Conservation (phyloP, 305 asterid genomes). For the Euphrasia arctica region DNA sequence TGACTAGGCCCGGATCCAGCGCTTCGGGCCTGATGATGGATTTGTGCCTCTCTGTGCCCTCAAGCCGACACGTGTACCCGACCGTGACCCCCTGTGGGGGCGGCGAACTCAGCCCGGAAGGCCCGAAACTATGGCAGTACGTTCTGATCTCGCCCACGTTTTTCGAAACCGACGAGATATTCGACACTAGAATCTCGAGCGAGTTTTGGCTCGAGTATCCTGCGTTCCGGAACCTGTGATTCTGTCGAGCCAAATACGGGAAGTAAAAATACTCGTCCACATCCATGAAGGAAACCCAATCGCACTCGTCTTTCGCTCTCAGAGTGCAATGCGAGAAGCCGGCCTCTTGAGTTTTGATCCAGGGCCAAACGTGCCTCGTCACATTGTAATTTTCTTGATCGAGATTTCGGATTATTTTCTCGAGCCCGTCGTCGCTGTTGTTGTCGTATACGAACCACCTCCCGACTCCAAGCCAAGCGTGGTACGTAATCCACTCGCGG, state of each 20-base stretch:
- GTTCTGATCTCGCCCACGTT: conserved; percentile 2
- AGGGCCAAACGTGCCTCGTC: conserved; percentile 60
- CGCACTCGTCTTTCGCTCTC: conserved; percentile 50
- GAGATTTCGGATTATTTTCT: conserved; percentile 30
- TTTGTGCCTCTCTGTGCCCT: conserved; percentile 72
- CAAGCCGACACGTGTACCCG: conserved; percentile 68
- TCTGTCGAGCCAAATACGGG: conserved; percentile 17
- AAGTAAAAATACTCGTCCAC: conserved; percentile 73
- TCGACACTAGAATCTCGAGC: not conserved
- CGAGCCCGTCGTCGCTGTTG: conserved; percentile 51
- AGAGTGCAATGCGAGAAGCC: conserved; percentile 74
- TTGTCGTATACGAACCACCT: conserved; percentile 75
- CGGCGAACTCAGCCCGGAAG: conserved; percentile 45
- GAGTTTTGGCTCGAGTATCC: not conserved
- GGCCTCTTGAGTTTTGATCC: conserved; percentile 82
- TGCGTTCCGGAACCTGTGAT: not conserved
- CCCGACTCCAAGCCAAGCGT: conserved; percentile 49
- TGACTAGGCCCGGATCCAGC: conserved; percentile 45
- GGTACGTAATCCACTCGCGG: conserved; percentile 63
- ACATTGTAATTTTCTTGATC: conserved; percentile 32
- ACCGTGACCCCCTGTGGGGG: conserved; percentile 52
- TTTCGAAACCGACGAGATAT: not conserved
- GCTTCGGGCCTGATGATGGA: conserved; percentile 64
- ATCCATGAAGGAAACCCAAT: conserved; percentile 79
- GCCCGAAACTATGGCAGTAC: conserved; percentile 61